phyloP scores from a whole-genome alignment of 805 yeast genomes.

The Cyberlindnera suaveolens region DNA sequence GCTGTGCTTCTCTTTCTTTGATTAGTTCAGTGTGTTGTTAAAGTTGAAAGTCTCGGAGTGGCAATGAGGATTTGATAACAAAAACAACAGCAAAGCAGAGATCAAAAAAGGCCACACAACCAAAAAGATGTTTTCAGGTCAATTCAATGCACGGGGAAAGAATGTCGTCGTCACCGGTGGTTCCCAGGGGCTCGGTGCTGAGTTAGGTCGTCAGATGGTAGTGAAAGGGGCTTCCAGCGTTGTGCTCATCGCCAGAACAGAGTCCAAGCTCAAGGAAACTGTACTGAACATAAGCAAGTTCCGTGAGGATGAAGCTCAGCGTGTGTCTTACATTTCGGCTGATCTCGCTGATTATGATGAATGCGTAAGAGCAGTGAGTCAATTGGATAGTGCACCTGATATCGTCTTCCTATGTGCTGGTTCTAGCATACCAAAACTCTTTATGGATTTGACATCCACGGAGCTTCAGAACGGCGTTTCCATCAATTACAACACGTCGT shows the following conservation, averaged over 20 bases:
- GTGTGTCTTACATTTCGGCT: slow-evolving; percentile 39
- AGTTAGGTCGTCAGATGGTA: slow-evolving; percentile 56
- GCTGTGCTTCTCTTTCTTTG: neutral
- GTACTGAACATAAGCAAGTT: slow-evolving; percentile 35
- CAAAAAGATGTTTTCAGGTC: slow-evolving; percentile 9
- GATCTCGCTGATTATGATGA: slow-evolving; percentile 57
- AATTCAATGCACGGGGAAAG: slow-evolving; percentile 27
- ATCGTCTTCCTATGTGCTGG: slow-evolving; percentile 86
- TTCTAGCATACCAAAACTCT: slow-evolving; percentile 70
- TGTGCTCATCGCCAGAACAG: slow-evolving; percentile 73
- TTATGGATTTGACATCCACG: slow-evolving; percentile 53
- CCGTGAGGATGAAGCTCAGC: slow-evolving; percentile 22
- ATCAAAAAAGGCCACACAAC: neutral
- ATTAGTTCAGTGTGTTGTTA: neutral
- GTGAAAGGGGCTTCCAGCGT: slow-evolving; percentile 57
- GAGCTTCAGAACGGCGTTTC: slow-evolving; percentile 59
- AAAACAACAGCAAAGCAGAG: neutral
- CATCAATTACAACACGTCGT: slow-evolving; percentile 67
- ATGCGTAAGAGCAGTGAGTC: slow-evolving; percentile 40
- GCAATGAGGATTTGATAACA: neutral
- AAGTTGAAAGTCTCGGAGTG: neutral
- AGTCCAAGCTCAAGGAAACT: slow-evolving; percentile 45
- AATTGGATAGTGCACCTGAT: slow-evolving; percentile 48
- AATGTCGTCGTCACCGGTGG: slow-evolving; percentile 83
- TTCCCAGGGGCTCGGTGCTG: slow-evolving; percentile 89